These are phyloP conservation scores for Phytopythium mirpurense DNA, from an alignment of 352 stramenopile genomes.

Conservation along the genomic window DNA sequence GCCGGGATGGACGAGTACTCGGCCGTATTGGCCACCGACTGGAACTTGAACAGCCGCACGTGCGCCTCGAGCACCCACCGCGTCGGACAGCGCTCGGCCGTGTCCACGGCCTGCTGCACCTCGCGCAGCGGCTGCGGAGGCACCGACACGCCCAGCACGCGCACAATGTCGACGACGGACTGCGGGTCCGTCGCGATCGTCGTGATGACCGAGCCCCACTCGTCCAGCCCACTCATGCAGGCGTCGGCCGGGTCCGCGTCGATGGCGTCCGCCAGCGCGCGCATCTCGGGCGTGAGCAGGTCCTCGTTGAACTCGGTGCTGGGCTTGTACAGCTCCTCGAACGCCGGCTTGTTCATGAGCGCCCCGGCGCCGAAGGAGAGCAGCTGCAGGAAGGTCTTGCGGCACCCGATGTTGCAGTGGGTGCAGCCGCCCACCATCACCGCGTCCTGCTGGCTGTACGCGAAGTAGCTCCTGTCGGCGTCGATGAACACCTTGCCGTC, in stretches of 20 bases:
- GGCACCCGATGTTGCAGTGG: slow-evolving; percentile 7
- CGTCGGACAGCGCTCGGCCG: slow-evolving; percentile 13
- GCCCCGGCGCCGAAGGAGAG: slow-evolving; percentile 8
- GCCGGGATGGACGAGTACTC: slow-evolving; percentile 24
- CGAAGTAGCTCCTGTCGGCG: slow-evolving; percentile 19
- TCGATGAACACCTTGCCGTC: slow-evolving; percentile 16
- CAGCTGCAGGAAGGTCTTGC: slow-evolving; percentile 14
- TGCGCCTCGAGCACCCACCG: slow-evolving; percentile 17
- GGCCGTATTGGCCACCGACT: slow-evolving; percentile 17
- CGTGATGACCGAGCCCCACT: slow-evolving; percentile 12
- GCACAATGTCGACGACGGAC: slow-evolving; percentile 8
- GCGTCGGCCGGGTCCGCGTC: not conserved
- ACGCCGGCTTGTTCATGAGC: slow-evolving; percentile 10
- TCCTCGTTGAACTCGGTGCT: slow-evolving; percentile 14
- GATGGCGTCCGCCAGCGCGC: slow-evolving; percentile 10
- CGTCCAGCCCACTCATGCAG: slow-evolving; percentile 17
- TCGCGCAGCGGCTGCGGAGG: slow-evolving; percentile 7
- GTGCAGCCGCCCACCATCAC: slow-evolving; percentile 12
- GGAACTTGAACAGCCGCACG: slow-evolving; percentile 21
- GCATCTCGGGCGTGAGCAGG: slow-evolving; percentile 13
- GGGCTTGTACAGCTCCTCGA: slow-evolving; percentile 11
- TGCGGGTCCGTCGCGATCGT: slow-evolving; percentile 10
- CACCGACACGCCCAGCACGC: slow-evolving; percentile 9
- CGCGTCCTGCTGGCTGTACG: slow-evolving; percentile 11
- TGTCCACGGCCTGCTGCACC: slow-evolving; percentile 11